Evolutionary conservation across 139 green algal genomes (phyloP), one percentile per base, ranked within the genome.

Genomic region (Micractinium conductrix): DNA sequence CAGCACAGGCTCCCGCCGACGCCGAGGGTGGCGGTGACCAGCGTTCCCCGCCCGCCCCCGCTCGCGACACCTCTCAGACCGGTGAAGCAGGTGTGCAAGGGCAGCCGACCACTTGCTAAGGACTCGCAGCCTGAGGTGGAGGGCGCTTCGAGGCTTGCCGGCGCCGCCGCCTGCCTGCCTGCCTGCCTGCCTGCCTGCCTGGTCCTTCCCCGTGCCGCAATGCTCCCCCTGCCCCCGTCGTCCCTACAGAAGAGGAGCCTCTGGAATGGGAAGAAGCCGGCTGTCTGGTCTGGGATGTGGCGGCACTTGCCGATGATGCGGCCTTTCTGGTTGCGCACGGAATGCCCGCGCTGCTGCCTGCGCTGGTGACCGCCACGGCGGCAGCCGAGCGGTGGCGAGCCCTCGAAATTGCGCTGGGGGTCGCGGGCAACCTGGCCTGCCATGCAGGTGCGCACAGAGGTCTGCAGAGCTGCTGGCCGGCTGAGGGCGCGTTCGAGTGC

Each of bases 401-500:
- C 2, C 42, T 83, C 1, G 78, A 83, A 43, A 83, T 83, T 28
- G 38, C 42, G 0, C 30, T 83, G 42, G 78, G 78, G 38, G 38
- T 60, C 2, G 19, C 72, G 17, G 78, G 30, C 60, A 83, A 83
- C 78, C 78, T 83, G 78, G 78, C 78, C 9, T 83, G 62, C 62
- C 78, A 83, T 30, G 19, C 44, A 0, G 60, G 26, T 2, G 33
- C 62, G 2, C 58, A 43, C 9, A 12, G 19, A 19, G 42, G 37
- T 30, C 42, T 83, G 42, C 28, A n/a, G n/a, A n/a, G n/a, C n/a
- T n/a, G n/a, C n/a, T n/a, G n/a, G n/a, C n/a, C n/a, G n/a, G n/a
- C n/a, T n/a, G n/a, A n/a, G n/a, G n/a, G n/a, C n/a, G n/a, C n/a
- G n/a, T n/a, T n/a, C n/a, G n/a, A n/a, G n/a, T n/a, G n/a, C n/a